A percentile compares a stretch with the other conserved stretches of the same genome.
phyloP scores from a whole-genome alignment of 805 yeast genomes.

The Kodamaea jinghongensis region DNA sequence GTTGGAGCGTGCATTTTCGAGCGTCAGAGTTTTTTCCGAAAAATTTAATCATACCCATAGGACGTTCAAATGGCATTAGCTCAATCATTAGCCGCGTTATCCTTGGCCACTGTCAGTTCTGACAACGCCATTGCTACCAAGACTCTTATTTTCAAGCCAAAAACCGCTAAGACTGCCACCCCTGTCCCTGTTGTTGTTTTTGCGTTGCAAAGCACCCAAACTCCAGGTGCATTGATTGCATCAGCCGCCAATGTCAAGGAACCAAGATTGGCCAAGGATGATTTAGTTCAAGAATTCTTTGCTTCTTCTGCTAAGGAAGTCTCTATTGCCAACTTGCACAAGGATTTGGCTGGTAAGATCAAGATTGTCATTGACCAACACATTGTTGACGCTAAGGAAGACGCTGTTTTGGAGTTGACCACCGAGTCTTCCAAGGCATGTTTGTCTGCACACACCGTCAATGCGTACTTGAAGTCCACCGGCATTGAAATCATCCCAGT shows the following conservation, averaged over 20 bases:
- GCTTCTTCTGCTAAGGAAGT: slow-evolving; percentile 58
- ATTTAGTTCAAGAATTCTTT: slow-evolving; percentile 65
- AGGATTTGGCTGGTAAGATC: slow-evolving; percentile 50
- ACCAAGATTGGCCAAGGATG: slow-evolving; percentile 85
- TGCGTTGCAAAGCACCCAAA: slow-evolving; percentile 67
- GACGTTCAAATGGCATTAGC: slow-evolving; percentile 58
- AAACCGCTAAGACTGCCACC: slow-evolving; percentile 76
- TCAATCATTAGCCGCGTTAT: slow-evolving; percentile 63
- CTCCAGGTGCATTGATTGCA: slow-evolving; percentile 67
- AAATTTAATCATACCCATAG: background rate
- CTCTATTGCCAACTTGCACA: slow-evolving; percentile 51
- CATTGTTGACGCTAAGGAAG: slow-evolving; percentile 38
- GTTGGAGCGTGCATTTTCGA: slow-evolving; percentile 1
- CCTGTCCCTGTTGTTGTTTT: slow-evolving; percentile 80
- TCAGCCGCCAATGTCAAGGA: slow-evolving; percentile 70
- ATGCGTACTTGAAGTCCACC: slow-evolving; percentile 46
- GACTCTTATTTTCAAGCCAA: slow-evolving; percentile 85
- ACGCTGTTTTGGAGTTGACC: slow-evolving; percentile 42
- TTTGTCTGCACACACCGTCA: slow-evolving; percentile 45
- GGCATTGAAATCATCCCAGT: slow-evolving; percentile 51
- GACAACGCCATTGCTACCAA: slow-evolving; percentile 59
- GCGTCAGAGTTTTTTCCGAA: slow-evolving; percentile 1
- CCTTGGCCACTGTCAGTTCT: slow-evolving; percentile 53
- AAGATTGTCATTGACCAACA: slow-evolving; percentile 58
- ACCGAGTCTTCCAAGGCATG: slow-evolving; percentile 53